Conservation (phyloP, 2,329 filamentous ascomycete species). For the Paradendryphiella salina region DNA sequence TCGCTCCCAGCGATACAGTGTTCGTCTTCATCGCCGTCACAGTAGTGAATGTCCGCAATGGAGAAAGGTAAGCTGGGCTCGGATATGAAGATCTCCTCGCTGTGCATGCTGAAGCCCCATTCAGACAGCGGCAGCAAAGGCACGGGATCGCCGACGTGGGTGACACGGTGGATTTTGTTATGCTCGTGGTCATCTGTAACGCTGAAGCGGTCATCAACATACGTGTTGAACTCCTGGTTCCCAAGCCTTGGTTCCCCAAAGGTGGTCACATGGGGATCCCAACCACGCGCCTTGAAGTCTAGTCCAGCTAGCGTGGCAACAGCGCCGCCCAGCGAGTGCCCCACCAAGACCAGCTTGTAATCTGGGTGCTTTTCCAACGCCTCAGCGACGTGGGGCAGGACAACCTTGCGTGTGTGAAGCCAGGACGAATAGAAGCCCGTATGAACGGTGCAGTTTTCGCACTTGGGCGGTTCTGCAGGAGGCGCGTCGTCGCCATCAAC, state of each 20-base stretch:
- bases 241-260: slow-evolving; percentile 81
- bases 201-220: slow-evolving; percentile 58
- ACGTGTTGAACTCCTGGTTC: slow-evolving; percentile 57
- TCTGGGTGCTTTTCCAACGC: slow-evolving; percentile 65
- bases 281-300: slow-evolving; percentile 77
- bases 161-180: slow-evolving; percentile 71
- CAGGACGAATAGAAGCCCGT: slow-evolving; percentile 86
- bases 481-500: slow-evolving; percentile 25
- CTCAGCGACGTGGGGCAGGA: slow-evolving; percentile 68
- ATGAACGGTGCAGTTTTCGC: slow-evolving; percentile 88
- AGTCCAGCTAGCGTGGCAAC: slow-evolving; percentile 85
- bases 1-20: slow-evolving; percentile 68
- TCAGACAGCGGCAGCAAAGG: slow-evolving; percentile 82
- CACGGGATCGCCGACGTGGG: slow-evolving; percentile 84
- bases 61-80: slow-evolving; percentile 71
- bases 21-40: slow-evolving; percentile 70
- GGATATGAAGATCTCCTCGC: slow-evolving; percentile 83
- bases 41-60: slow-evolving; percentile 69
- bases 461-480: slow-evolving; percentile 56
- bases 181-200: slow-evolving; percentile 24
- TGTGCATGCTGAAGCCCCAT: slow-evolving; percentile 86
- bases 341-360: slow-evolving; percentile 77
- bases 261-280: slow-evolving; percentile 78
- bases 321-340: slow-evolving; percentile 90
- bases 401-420: slow-evolving; percentile 69